Evolutionary conservation across 345 rosid species (phyloP).

Genomic region (Mangifera indica): DNA sequence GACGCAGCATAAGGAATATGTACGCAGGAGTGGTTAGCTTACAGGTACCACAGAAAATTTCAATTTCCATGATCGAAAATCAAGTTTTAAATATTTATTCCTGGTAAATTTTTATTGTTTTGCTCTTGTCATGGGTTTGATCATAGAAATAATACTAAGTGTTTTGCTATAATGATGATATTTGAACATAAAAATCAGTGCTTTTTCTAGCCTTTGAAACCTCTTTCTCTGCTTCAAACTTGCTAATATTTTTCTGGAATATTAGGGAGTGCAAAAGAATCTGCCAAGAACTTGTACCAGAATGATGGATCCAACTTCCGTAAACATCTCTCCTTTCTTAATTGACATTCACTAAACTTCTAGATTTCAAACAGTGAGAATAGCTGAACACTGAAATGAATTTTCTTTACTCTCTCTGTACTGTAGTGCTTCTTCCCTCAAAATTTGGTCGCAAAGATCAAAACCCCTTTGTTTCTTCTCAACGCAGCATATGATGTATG

Average conservation of each 20-base stretch:
- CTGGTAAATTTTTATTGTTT: too few species aligned
- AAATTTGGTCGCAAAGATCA: conserved; percentile 59
- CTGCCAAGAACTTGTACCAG: conserved; percentile 69
- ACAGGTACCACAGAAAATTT: conserved; percentile 49
- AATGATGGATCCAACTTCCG: conserved; percentile 78
- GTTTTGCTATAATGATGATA: too few species aligned
- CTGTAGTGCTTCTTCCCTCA: conserved; percentile 88
- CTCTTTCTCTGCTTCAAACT: background rate
- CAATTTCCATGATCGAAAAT: background rate
- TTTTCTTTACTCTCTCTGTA: background rate
- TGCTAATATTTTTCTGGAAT: conserved; percentile 14
- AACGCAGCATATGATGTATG: conserved; percentile 82
- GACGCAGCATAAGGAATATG: conserved; percentile 63
- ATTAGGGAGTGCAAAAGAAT: conserved; percentile 60
- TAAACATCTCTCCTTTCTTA: conserved; percentile 31
- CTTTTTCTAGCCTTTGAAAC: too few species aligned
- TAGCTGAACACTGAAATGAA: background rate
- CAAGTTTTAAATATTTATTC: too few species aligned
- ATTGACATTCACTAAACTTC: background rate
- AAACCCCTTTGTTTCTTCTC: conserved; percentile 76
- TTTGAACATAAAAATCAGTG: too few species aligned
- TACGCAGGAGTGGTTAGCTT: conserved; percentile 68
- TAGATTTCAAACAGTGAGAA: background rate
- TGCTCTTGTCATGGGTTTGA: too few species aligned
- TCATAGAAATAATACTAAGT: too few species aligned